These are phyloP conservation scores for Nakazawaea wyomingensis DNA, from an alignment of 805 yeast genomes.

Conservation along the genomic window DNA sequence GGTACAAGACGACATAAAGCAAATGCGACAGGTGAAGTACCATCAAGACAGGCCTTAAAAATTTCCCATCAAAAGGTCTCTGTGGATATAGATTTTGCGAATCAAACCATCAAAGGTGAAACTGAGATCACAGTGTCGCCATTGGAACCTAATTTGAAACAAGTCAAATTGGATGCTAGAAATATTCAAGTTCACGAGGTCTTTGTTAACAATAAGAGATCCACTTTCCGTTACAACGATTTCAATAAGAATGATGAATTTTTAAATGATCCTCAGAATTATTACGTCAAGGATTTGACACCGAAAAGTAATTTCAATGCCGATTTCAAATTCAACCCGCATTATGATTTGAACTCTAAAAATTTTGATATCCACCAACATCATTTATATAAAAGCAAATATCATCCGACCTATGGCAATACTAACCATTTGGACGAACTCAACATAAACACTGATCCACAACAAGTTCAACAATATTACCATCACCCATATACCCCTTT, in stretches of 20 bases:
- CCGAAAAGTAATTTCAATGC: background rate
- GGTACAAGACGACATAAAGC: constrained; percentile 3
- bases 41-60: constrained; percentile 44
- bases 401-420: constrained; percentile 49
- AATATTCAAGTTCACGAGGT: constrained; percentile 63
- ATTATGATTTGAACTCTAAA: constrained; percentile 37
- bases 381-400: constrained; percentile 49
- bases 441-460: constrained; percentile 25
- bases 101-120: constrained; percentile 54
- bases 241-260: constrained; percentile 31
- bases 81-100: constrained; percentile 73
- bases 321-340: constrained; percentile 20
- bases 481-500: constrained; percentile 20
- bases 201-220: constrained; percentile 55
- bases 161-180: constrained; percentile 73
- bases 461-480: constrained; percentile 15
- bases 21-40: constrained; percentile 17
- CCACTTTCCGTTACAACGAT: constrained; percentile 54
- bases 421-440: constrained; percentile 23
- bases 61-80: constrained; percentile 82
- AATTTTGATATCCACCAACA: constrained; percentile 47
- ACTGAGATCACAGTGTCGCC: constrained; percentile 86
- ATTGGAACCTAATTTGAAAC: constrained; percentile 47
- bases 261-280: constrained; percentile 25
- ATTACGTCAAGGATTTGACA: constrained; percentile 22